Conservation (phyloP, 1,139 yeast species). For the Arxiozyma heterogenica region DNA sequence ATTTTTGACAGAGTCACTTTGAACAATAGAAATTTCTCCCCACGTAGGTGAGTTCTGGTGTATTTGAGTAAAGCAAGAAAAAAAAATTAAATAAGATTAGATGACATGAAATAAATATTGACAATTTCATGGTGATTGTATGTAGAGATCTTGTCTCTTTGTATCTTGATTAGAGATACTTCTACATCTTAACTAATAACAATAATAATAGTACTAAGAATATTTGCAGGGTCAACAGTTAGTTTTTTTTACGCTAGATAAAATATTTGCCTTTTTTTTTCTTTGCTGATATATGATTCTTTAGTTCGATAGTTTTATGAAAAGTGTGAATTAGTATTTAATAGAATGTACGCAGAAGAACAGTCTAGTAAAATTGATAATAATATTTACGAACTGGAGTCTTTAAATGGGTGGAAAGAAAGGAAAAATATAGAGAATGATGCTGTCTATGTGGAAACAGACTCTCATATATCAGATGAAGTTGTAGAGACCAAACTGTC, state of each 20-base stretch:
- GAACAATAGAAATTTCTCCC: neutral
- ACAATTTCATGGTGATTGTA: neutral
- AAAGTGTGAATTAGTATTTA: neutral
- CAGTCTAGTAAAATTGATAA: neutral
- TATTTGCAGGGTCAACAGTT: too few species aligned
- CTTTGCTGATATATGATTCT: neutral
- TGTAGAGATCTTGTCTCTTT: neutral
- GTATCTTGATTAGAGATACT: neutral
- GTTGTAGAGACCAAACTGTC: constrained; percentile 15
- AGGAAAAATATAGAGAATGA: neutral
- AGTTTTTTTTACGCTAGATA: neutral
- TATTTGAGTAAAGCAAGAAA: neutral
- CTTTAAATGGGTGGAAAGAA: neutral
- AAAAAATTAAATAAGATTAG: neutral
- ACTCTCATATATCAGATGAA: constrained; percentile 9
- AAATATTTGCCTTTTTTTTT: neutral
- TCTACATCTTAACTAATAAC: neutral
- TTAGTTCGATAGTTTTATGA: too few species aligned
- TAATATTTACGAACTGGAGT: neutral
- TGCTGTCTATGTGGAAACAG: constrained; percentile 3
- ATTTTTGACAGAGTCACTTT: neutral
- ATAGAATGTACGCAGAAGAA: neutral
- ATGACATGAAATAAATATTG: neutral
- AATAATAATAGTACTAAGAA: too few species aligned
- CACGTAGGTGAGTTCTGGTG: neutral